Conservation (phyloP, 345 rosid species). For the Eucalyptus cloeziana region DNA sequence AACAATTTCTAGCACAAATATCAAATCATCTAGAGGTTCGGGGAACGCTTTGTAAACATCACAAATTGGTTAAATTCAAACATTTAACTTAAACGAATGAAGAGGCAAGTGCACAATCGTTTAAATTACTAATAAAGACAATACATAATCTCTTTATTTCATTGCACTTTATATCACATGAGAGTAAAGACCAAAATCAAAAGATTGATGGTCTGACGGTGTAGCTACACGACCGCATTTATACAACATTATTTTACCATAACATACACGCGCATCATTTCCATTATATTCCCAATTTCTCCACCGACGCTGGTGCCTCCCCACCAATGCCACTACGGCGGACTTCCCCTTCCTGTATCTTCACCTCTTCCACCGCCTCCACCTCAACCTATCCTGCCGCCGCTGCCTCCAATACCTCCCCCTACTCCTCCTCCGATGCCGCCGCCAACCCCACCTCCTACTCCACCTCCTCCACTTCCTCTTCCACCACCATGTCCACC, state of each 20-base stretch:
- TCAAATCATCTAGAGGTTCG: neutral
- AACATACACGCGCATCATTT: neutral
- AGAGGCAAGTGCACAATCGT: neutral
- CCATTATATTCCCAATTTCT: neutral
- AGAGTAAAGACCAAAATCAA: neutral
- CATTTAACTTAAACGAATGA: neutral
- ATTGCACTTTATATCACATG: neutral
- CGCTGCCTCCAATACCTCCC: conserved; percentile 1
- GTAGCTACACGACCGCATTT: neutral
- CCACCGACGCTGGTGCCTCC: neutral
- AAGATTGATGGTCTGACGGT: neutral
- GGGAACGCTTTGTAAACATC: neutral
- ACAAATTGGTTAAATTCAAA: neutral
- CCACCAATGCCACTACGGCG: neutral
- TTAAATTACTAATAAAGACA: neutral
- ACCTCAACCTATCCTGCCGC: neutral
- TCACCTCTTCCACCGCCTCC: neutral
- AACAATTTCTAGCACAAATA: neutral
- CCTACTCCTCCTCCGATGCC: neutral
- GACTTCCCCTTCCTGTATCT: neutral
- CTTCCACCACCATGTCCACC: conserved; percentile 3
- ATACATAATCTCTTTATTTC: neutral
- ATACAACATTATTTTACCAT: neutral
- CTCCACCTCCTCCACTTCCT: conserved; percentile 4
- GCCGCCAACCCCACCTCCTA: neutral